phyloP scores from a whole-genome alignment of 768 basidiomycete genomes.

The Clathrus columnatus region DNA sequence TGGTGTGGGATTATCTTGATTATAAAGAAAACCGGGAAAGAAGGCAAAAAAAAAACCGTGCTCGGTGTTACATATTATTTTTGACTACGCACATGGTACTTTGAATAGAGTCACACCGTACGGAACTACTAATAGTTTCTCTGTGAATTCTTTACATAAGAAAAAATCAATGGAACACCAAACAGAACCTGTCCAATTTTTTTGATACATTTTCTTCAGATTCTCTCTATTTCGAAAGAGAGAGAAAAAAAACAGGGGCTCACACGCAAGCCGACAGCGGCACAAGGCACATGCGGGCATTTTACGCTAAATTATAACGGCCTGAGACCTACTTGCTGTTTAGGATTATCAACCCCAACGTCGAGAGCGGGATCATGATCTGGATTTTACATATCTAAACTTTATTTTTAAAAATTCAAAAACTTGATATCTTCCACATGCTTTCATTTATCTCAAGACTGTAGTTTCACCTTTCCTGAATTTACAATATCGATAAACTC shows the following conservation, averaged over 20 bases:
- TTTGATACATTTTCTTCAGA: no score
- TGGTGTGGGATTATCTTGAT: background rate
- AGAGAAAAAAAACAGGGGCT: background rate
- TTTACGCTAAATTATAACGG: background rate
- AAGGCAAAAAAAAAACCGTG: no score
- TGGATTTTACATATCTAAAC: background rate
- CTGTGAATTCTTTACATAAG: background rate
- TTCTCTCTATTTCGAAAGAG: no score
- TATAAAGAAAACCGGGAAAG: no score
- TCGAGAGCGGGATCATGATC: background rate
- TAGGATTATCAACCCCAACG: background rate
- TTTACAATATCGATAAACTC: constrained; percentile 94
- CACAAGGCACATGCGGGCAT: background rate
- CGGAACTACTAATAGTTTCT: background rate
- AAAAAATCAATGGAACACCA: no score
- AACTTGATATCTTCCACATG: background rate
- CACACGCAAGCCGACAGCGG: background rate
- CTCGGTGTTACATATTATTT: background rate
- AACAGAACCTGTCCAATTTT: no score
- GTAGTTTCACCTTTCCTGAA: constrained; percentile 30
- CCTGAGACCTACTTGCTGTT: no score
- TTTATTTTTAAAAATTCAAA: background rate
- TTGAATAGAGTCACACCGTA: background rate
- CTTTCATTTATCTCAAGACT: background rate
- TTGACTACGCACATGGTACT: background rate